Evolutionary conservation across 2,329 filamentous ascomycete genomes (phyloP).

Genomic region (Neonectria sp.): DNA sequence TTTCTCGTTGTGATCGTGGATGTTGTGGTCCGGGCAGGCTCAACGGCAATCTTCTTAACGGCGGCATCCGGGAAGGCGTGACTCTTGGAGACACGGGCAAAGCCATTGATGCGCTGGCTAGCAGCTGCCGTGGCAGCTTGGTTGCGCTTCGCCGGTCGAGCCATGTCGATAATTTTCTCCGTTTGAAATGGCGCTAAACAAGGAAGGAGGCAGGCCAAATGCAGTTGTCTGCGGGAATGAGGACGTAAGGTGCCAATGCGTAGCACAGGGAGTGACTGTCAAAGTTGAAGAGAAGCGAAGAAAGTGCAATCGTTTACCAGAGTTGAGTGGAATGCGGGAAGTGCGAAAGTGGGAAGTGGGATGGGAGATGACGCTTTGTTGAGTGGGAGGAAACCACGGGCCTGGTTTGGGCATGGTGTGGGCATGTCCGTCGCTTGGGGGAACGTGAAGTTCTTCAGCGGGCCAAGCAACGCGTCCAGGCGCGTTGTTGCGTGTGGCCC

Average conservation of each 20-base stretch:
- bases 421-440: conserved; percentile 29
- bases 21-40: conserved; percentile 37
- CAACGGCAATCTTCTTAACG: conserved; percentile 53
- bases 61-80: conserved; percentile 45
- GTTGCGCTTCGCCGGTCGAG: conserved; percentile 47
- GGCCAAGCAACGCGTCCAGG: conserved; percentile 26
- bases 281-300: conserved; percentile 5
- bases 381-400: conserved; percentile 19
- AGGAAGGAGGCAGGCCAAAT: conserved; percentile 14
- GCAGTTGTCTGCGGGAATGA: conserved; percentile 7
- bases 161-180: conserved; percentile 35
- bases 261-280: not conserved
- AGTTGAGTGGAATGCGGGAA: conserved; percentile 16
- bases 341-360: conserved; percentile 16
- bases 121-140: conserved; percentile 37
- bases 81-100: conserved; percentile 64
- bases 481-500: conserved; percentile 15
- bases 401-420: conserved; percentile 23
- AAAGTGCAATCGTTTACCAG: conserved; percentile 4
- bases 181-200: conserved; percentile 6
- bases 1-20: conserved; percentile 50
- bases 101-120: conserved; percentile 58
- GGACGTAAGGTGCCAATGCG: not conserved
- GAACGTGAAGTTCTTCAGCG: conserved; percentile 19
- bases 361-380: conserved; percentile 18